A percentile compares a stretch with the other conserved stretches of the same genome.
Conservation (phyloP, 2,329 filamentous ascomycete genomes). For the Huntiella omanensis region DNA sequence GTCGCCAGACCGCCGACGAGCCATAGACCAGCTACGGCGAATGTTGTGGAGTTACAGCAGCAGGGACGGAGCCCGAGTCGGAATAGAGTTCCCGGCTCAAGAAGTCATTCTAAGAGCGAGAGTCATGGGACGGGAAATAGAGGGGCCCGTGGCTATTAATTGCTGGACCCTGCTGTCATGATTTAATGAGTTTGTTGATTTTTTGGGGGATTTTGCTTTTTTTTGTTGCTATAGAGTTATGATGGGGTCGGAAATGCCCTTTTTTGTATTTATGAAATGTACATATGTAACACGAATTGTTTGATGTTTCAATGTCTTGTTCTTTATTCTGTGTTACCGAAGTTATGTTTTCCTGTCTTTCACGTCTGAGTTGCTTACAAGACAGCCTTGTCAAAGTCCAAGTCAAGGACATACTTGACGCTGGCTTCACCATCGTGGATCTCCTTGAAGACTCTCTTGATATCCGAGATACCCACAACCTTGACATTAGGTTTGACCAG, state of each 20-base stretch:
- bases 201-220: neutral
- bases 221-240: neutral
- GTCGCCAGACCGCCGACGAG: slow-evolving; percentile 1
- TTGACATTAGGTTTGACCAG: neutral
- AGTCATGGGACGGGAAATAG: neutral
- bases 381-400: neutral
- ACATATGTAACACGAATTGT: neutral
- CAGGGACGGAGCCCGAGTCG: neutral
- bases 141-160: too few relatives aligned
- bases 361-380: neutral
- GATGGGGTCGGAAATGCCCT: neutral
- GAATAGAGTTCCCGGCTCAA: neutral
- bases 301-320: too few relatives aligned
- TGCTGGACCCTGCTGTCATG: too few relatives aligned
- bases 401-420: neutral
- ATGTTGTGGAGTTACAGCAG: neutral
- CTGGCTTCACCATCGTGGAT: neutral
- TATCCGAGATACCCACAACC: neutral
- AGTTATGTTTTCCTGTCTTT: too few relatives aligned
- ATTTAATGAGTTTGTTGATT: too few relatives aligned
- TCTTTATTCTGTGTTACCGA: too few relatives aligned
- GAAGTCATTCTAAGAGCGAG: slow-evolving; percentile 1
- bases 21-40: neutral
- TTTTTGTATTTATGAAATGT: neutral
- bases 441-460: neutral